phyloP scores from a whole-genome alignment of 495 filamentous ascomycete genomes.

The Penicillium herquei region DNA sequence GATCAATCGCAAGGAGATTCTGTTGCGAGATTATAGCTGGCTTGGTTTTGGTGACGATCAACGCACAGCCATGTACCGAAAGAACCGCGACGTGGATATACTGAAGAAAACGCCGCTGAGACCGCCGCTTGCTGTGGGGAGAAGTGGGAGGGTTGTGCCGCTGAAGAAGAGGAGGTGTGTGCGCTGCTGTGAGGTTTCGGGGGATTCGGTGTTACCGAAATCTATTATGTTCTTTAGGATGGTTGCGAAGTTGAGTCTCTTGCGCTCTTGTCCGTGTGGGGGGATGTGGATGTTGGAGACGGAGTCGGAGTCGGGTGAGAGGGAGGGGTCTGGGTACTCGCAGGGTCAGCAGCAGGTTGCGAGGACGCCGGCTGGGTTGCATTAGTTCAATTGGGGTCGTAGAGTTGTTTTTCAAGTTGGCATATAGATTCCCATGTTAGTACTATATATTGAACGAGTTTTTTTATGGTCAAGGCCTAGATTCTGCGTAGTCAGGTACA shows the following conservation, averaged over 20 bases:
- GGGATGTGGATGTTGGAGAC: conserved; percentile 43
- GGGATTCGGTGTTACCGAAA: conserved; percentile 32
- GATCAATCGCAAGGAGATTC: conserved; percentile 48
- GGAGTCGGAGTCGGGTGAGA: conserved; percentile 8
- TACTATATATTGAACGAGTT: neutral
- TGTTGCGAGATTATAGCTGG: conserved; percentile 49
- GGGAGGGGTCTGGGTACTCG: neutral
- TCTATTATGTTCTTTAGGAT: conserved; percentile 39
- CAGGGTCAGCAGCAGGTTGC: neutral
- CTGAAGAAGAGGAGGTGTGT: conserved; percentile 33
- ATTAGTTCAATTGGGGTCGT: neutral
- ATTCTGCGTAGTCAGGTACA: too few relatives aligned
- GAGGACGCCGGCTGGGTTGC: conserved; percentile 1
- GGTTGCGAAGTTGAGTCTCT: conserved; percentile 39
- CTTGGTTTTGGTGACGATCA: conserved; percentile 46
- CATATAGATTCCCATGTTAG: conserved; percentile 3
- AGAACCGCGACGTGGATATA: conserved; percentile 40
- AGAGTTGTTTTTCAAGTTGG: neutral
- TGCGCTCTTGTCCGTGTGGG: conserved; percentile 45
- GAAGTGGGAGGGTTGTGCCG: conserved; percentile 10
- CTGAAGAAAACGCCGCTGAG: conserved; percentile 43
- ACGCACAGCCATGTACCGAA: conserved; percentile 36
- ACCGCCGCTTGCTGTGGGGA: conserved; percentile 8
- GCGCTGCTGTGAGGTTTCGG: conserved; percentile 44
- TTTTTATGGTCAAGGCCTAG: too few relatives aligned